These are phyloP conservation scores for Botrytis galanthina DNA, from an alignment of 2,329 filamentous ascomycete genomes.

Conservation along the genomic window DNA sequence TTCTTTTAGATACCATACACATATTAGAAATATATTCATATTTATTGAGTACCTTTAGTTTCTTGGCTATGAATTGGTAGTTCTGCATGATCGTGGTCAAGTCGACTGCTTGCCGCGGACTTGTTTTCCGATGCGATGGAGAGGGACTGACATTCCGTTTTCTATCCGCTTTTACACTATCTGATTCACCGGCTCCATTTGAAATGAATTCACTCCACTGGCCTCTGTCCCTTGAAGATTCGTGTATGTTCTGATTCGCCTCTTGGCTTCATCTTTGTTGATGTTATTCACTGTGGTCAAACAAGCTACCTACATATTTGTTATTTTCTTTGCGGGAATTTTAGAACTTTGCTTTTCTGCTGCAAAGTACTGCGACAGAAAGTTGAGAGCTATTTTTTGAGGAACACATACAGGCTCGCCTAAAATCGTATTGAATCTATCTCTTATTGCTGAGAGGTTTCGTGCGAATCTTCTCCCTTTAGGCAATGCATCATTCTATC, in stretches of 20 bases:
- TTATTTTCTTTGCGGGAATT: background rate
- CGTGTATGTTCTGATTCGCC: background rate
- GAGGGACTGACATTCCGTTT: no score
- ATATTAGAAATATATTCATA: background rate
- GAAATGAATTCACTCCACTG: background rate
- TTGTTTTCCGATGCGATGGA: background rate
- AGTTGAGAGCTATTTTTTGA: background rate
- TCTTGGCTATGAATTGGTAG: no score
- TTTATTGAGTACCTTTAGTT: background rate
- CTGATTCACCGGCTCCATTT: background rate
- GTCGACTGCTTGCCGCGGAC: background rate
- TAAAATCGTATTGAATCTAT: background rate
- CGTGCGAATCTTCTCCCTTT: background rate
- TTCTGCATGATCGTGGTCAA: background rate
- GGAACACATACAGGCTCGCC: background rate
- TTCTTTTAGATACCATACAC: background rate
- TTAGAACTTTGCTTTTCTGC: background rate
- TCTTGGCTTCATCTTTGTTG: background rate
- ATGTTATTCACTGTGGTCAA: background rate
- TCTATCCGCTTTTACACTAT: background rate
- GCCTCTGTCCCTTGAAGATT: background rate
- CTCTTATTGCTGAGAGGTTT: background rate
- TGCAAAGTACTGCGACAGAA: no score
- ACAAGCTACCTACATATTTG: background rate
- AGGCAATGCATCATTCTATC: background rate